Evolutionary conservation across 768 basidiomycete species (phyloP).

Genomic region (Hydnum rufescens): DNA sequence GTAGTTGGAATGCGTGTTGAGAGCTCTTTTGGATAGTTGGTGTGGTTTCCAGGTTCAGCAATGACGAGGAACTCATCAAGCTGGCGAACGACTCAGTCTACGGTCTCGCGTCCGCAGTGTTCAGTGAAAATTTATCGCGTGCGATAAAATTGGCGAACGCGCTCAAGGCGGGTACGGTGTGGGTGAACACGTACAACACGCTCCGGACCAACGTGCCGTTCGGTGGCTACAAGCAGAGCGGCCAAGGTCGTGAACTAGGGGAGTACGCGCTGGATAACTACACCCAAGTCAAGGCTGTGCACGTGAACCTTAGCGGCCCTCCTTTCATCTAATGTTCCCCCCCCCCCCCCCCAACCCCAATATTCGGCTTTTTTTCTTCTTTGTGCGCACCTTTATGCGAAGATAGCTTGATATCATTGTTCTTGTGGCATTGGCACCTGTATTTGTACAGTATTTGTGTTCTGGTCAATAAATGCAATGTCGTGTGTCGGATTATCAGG

Average conservation of each 20-base stretch:
- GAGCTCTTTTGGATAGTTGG: constrained; percentile 26
- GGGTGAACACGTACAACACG: constrained; percentile 57
- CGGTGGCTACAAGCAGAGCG: constrained; percentile 64
- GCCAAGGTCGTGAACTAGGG: constrained; percentile 64
- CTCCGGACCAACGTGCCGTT: constrained; percentile 84
- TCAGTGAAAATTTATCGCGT: constrained; percentile 33
- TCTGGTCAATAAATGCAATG: no score
- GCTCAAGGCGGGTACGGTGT: constrained; percentile 23
- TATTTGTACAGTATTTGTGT: no score
- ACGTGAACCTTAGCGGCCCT: constrained; percentile 45
- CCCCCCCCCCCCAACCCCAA: no score
- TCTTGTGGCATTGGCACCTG: no score
- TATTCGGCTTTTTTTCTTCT: not conserved
- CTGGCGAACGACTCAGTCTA: constrained; percentile 69
- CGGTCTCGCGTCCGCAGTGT: constrained; percentile 75
- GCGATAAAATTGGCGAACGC: constrained; percentile 16
- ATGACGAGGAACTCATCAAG: constrained; percentile 22
- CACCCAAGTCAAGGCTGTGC: constrained; percentile 60
- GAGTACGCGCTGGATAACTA: constrained; percentile 70
- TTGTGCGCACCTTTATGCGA: not conserved
- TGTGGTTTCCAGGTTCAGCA: constrained; percentile 55
- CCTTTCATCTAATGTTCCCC: not conserved
- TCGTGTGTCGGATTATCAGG: no score
- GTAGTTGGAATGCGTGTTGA: constrained; percentile 13
- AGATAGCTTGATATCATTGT: no score